phyloP scores from a whole-genome alignment of 1,284 basidiomycete genomes.

The Cryptococcus sp. region DNA sequence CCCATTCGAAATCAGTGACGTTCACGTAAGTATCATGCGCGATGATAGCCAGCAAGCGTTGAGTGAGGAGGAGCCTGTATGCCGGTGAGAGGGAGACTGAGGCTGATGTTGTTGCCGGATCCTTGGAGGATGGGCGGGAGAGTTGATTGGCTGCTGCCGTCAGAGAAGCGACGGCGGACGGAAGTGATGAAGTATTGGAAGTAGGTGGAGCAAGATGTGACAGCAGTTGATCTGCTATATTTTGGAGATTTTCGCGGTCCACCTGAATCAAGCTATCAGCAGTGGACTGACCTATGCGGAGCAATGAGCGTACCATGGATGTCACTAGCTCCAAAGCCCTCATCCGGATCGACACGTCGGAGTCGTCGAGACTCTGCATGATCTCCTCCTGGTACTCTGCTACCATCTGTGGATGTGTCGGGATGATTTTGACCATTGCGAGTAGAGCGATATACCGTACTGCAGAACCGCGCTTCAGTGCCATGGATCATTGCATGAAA shows the following conservation, averaged over 20 bases:
- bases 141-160: constrained; percentile 28
- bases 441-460: constrained; percentile 96
- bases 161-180: constrained; percentile 39
- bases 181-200: constrained; percentile 24
- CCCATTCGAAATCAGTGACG: constrained; percentile 94
- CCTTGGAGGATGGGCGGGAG: constrained; percentile 17
- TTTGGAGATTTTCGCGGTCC: constrained; percentile 77
- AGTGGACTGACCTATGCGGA: not conserved
- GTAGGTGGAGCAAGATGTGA: constrained; percentile 64
- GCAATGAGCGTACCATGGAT: constrained; percentile 69
- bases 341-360: constrained; percentile 93
- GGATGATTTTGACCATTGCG: constrained; percentile 93
- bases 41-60: constrained; percentile 79
- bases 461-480: constrained; percentile 46
- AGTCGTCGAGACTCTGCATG: constrained; percentile 83
- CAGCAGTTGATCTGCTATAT: constrained; percentile 82
- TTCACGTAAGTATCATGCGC: constrained; percentile 81
- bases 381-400: constrained; percentile 92
- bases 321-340: constrained; percentile 90
- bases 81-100: constrained; percentile 61
- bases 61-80: constrained; percentile 78
- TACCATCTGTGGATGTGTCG: constrained; percentile 85
- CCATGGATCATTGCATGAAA: not conserved
- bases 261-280: constrained; percentile 59
- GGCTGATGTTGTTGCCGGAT: constrained; percentile 37